These are phyloP conservation scores for Brassica incana DNA, from an alignment of 345 rosid species.

Conservation along the genomic window DNA sequence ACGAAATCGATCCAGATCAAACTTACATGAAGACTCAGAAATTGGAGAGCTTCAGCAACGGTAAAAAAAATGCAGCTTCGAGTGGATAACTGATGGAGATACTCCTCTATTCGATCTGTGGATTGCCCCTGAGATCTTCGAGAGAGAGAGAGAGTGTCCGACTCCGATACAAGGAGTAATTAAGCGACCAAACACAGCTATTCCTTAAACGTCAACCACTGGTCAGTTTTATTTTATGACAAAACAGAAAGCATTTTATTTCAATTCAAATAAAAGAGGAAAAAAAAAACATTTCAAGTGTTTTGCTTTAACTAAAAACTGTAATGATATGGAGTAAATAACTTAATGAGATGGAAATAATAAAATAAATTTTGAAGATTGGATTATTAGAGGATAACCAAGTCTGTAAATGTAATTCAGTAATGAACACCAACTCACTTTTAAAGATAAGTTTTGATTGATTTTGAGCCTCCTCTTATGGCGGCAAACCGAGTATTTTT, in stretches of 20 bases:
- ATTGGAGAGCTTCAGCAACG: slow-evolving; percentile 10
- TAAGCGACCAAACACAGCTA: neutral
- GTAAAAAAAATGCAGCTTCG: neutral
- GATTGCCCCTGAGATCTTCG: neutral
- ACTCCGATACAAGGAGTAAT: neutral
- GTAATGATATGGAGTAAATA: neutral
- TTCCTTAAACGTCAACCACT: neutral
- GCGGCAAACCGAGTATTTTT: neutral
- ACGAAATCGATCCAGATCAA: slow-evolving; percentile 21
- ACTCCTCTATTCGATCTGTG: neutral
- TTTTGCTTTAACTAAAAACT: neutral
- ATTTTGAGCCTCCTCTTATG: neutral
- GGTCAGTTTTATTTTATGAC: neutral
- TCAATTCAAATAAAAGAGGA: no score
- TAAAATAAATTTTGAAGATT: neutral
- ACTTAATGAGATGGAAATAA: neutral
- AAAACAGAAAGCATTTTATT: neutral
- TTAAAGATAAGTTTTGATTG: neutral
- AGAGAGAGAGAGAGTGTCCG: neutral
- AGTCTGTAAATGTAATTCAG: neutral
- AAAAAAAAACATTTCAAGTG: neutral
- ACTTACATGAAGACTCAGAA: neutral
- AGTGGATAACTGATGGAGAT: slow-evolving; percentile 2
- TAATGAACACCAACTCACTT: neutral
- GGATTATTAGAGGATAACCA: neutral